These are phyloP conservation scores for Trametes punicea DNA, from an alignment of 768 basidiomycete species.

Conservation along the genomic window DNA sequence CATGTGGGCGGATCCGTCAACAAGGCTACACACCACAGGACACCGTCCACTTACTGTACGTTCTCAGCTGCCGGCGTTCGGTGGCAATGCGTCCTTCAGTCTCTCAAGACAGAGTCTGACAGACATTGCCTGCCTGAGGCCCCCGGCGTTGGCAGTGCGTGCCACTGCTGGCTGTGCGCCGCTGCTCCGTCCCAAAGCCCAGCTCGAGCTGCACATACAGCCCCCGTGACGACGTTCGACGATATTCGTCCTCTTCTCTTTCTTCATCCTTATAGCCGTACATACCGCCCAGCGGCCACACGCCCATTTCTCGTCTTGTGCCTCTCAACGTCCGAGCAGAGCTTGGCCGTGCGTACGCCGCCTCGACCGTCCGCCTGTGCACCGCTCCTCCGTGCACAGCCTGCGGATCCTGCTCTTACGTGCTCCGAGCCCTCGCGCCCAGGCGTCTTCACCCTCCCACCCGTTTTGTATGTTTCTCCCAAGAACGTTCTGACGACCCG, in stretches of 20 bases:
- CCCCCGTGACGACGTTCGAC: slow-evolving; percentile 5
- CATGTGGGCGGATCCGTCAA: not conserved
- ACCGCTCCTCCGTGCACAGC: slow-evolving; percentile 11
- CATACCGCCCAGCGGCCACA: slow-evolving; percentile 6
- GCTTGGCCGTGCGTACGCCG: slow-evolving; percentile 2
- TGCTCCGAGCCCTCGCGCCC: not conserved
- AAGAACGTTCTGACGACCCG: slow-evolving; percentile 17
- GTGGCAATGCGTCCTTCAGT: slow-evolving; percentile 11
- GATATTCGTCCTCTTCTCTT: not conserved
- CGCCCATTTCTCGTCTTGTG: not conserved
- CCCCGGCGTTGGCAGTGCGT: not conserved
- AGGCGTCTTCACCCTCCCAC: slow-evolving; percentile 2
- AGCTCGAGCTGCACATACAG: not conserved
- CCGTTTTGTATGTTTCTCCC: slow-evolving; percentile 10
- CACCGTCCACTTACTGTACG: too few relatives aligned
- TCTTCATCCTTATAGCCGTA: not conserved
- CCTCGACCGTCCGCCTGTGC: not conserved
- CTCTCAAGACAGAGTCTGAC: not conserved
- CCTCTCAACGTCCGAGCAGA: not conserved
- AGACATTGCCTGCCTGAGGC: not conserved
- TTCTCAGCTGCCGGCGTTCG: slow-evolving; percentile 9
- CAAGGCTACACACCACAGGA: slow-evolving; percentile 7
- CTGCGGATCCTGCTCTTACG: slow-evolving; percentile 9
- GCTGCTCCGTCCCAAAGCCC: not conserved
- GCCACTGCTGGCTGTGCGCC: not conserved